Conservation (phyloP, 2,329 filamentous ascomycete genomes). For the Stylonectria norvegica region DNA sequence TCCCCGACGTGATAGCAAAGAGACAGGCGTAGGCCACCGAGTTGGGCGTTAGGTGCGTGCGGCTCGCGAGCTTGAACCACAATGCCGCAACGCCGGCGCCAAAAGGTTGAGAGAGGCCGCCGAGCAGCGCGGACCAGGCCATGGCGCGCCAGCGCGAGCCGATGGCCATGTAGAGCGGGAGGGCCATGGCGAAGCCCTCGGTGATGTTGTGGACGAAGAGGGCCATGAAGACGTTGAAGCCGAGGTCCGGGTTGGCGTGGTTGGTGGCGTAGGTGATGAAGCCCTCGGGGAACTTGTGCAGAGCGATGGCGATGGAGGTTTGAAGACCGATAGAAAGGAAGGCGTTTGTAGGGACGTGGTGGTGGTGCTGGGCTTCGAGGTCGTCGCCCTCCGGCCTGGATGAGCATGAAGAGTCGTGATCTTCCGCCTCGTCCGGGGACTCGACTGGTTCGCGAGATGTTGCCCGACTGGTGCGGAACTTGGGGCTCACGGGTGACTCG, state of each 20-base stretch:
- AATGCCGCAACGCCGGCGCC: constrained; percentile 80
- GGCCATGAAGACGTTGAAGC: constrained; percentile 89
- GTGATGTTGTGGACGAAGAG: constrained; percentile 98
- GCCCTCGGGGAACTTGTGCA: constrained; percentile 90
- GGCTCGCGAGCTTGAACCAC: constrained; percentile 73
- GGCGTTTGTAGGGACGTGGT: constrained; percentile 91
- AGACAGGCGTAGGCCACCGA: constrained; percentile 70
- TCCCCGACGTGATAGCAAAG: constrained; percentile 86
- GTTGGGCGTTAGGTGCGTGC: constrained; percentile 47
- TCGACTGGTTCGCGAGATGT: constrained; percentile 38
- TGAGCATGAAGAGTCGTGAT: constrained; percentile 25
- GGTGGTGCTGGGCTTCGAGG: constrained; percentile 67
- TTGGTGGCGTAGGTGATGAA: constrained; percentile 96
- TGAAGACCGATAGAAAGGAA: constrained; percentile 95
- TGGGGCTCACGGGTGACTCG: constrained; percentile 31
- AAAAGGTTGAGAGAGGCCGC: constrained; percentile 81
- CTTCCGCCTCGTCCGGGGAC: constrained; percentile 20
- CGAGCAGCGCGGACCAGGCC: constrained; percentile 76
- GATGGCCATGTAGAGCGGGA: constrained; percentile 89
- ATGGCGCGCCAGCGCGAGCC: constrained; percentile 78
- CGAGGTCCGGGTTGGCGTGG: constrained; percentile 85
- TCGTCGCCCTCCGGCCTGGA: constrained; percentile 34
- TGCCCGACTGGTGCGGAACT: constrained; percentile 36
- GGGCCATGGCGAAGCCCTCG: constrained; percentile 90
- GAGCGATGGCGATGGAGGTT: constrained; percentile 87